Percentiles rank a stretch among this genome's conserved stretches.
Evolutionary conservation across 208 protist genomes (phyloP).

Genomic region (Acanthamoeba comandoni): DNA sequence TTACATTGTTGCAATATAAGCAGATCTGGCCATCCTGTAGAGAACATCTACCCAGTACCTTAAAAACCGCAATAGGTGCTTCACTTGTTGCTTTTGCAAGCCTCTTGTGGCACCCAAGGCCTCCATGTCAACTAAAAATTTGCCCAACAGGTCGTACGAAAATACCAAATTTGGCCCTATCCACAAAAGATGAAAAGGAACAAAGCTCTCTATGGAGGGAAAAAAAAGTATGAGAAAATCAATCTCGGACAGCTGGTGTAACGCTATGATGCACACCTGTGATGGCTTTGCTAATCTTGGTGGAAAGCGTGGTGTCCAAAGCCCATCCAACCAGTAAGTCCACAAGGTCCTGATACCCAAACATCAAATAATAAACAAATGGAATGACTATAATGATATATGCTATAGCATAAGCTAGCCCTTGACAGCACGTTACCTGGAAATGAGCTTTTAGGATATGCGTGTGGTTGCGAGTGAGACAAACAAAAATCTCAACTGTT

Average conservation of each 20-base stretch:
- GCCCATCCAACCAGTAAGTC: constrained; percentile 58
- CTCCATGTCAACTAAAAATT: constrained; percentile 64
- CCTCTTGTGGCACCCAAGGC: not conserved
- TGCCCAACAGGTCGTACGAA: constrained; percentile 45
- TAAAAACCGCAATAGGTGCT: constrained; percentile 35
- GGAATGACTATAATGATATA: not conserved
- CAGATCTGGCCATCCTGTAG: not conserved
- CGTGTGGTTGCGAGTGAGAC: constrained; percentile 14
- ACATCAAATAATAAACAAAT: not conserved
- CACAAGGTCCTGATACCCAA: constrained; percentile 1
- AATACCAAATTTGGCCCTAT: constrained; percentile 17
- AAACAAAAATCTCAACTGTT: constrained; percentile 22
- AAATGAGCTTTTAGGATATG: not conserved
- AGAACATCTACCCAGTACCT: constrained; percentile 10
- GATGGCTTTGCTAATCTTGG: constrained; percentile 39
- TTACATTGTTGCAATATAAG: not conserved
- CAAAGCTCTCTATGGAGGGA: constrained; percentile 1
- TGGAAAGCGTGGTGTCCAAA: not conserved
- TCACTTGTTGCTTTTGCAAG: constrained; percentile 23
- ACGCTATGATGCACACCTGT: no score
- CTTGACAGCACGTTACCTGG: not conserved
- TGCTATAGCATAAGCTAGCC: no score
- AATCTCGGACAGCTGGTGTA: not conserved
- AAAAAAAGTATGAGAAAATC: not conserved
- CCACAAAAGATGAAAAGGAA: constrained; percentile 61